These are phyloP conservation scores for Nicotiana undulata DNA, from an alignment of 257 asterid genomes.

Conservation along the genomic window DNA sequence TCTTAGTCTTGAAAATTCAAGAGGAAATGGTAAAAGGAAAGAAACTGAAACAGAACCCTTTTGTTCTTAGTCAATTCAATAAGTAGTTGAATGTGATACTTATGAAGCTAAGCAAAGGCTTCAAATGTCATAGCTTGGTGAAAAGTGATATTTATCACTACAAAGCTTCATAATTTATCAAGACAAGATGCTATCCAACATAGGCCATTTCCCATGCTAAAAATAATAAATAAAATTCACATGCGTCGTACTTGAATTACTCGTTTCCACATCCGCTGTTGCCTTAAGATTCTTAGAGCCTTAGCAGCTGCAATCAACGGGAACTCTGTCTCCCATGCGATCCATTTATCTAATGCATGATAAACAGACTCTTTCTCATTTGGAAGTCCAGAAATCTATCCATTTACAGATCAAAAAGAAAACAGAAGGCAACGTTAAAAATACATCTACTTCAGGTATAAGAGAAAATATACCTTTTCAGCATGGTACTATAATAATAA, in stretches of 20 bases:
- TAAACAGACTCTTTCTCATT: slow-evolving; percentile 79
- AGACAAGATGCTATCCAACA: background rate
- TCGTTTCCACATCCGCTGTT: slow-evolving; percentile 64
- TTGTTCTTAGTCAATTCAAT: background rate
- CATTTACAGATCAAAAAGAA: slow-evolving; percentile 1
- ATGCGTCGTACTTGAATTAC: slow-evolving; percentile 53
- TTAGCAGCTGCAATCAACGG: slow-evolving; percentile 93
- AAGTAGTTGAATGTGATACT: background rate
- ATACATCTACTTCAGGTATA: background rate
- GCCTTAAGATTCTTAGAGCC: slow-evolving; percentile 65
- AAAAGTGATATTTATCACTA: background rate
- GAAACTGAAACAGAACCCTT: background rate
- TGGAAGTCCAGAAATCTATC: slow-evolving; percentile 73
- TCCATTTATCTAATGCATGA: slow-evolving; percentile 72
- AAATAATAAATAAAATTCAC: background rate
- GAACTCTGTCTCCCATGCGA: slow-evolving; percentile 95
- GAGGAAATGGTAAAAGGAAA: background rate
- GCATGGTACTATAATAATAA: background rate
- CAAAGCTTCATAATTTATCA: background rate
- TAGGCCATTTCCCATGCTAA: background rate
- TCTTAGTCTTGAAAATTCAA: background rate
- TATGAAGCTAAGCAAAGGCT: background rate
- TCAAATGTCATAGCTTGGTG: background rate
- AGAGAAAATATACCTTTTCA: background rate
- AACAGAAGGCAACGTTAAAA: background rate